Base-by-base conservation (phyloP, 2,329 filamentous ascomycete species). In the Fusarium sp. region DNA sequence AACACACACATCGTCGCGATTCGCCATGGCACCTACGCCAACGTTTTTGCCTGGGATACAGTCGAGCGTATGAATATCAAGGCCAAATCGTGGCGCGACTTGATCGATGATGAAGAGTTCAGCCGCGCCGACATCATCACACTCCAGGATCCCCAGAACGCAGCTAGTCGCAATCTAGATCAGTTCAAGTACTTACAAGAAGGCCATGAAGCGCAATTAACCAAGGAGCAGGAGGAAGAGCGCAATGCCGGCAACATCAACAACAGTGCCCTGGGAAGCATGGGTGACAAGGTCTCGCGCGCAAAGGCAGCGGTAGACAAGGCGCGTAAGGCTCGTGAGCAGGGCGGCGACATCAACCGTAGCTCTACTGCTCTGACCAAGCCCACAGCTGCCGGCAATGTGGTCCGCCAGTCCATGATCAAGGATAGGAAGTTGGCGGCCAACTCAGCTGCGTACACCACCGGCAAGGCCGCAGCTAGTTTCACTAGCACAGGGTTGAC, bases 1-100 rank as follows among this genome's bases (percentile, higher is more conserved):
- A 98, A 98, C 80, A 98, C 96, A 6, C 96, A 98, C 80, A 93
- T 99, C 61, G 93, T 98, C 45, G 95, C 95, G 17, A 86, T 99
- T 68, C 87, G 90, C 59, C 90, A 92, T 79, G 89, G 88, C 56
- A 92, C 86, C 57, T 95, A 95, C 60, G 95, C 95, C 50, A 99
- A 99, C 80, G 96, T 97, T 6, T 99, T 98, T 78, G 91, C 95
- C 2, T 98, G 92, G 88, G 97, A 99, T 76, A 99, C 97, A 2
- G 89, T 99, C 38, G 93, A 98, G 81, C 88, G 93, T 74, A 88
- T 99, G 83, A 99, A 99, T 79, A 91, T 99, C 80, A 98, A 98
- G 83, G 87, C 94, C 50, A 98, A 98, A 87, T 92, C 97, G 83
- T 99, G 96, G 96, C 88, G 86, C 70, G 96, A 99, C 80, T 82